phyloP scores from a whole-genome alignment of 2,329 filamentous ascomycete genomes.

The Cladobotryum mycophilum region DNA sequence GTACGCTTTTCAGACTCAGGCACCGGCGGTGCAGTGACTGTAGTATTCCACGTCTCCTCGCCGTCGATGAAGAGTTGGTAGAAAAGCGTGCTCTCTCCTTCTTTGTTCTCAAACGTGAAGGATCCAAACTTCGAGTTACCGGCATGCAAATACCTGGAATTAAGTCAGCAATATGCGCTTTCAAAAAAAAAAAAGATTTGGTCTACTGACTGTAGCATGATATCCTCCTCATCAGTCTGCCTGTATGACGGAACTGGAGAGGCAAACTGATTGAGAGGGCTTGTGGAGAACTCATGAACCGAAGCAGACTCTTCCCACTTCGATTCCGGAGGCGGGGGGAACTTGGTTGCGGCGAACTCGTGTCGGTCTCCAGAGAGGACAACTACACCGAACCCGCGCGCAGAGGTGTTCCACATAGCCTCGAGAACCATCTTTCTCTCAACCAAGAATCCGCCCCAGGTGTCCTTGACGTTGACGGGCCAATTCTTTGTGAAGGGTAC shows the following conservation, averaged over 20 bases:
- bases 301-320: conserved; percentile 58
- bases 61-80: conserved; percentile 83
- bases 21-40: conserved; percentile 40
- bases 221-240: conserved; percentile 75
- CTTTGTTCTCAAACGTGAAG: conserved; percentile 62
- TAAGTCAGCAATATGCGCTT: conserved; percentile 3
- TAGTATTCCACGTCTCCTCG: conserved; percentile 65
- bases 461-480: conserved; percentile 80
- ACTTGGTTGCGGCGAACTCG: conserved; percentile 87
- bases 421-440: conserved; percentile 77
- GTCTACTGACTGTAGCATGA: conserved; percentile 68
- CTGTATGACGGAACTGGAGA: conserved; percentile 76
- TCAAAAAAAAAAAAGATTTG: neutral
- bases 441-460: conserved; percentile 84
- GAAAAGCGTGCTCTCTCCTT: conserved; percentile 62
- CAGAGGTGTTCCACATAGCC: conserved; percentile 85
- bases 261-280: conserved; percentile 90
- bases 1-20: conserved; percentile 23
- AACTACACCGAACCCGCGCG: conserved; percentile 68
- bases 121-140: conserved; percentile 83
- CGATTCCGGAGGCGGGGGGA: conserved; percentile 55
- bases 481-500: conserved; percentile 98
- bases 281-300: conserved; percentile 87
- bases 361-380: conserved; percentile 90
- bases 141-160: conserved; percentile 63